Percentiles rank a stretch among this genome's conserved stretches.
Evolutionary conservation across 2,329 filamentous ascomycete genomes (phyloP).

Genomic region (Lachnellula hyalina): DNA sequence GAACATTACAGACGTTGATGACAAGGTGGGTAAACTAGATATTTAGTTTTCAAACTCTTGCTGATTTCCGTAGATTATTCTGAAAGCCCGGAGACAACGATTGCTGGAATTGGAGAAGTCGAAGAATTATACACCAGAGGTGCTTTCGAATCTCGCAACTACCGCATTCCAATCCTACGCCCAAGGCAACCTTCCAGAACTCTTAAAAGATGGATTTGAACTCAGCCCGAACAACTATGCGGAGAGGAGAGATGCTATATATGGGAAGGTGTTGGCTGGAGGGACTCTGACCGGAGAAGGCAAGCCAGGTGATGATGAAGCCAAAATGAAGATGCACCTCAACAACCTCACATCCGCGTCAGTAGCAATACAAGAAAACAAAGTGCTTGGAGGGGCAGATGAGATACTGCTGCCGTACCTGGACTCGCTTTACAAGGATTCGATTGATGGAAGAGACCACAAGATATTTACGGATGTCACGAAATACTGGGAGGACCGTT

Average conservation of each 20-base stretch:
- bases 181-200: conserved; percentile 48
- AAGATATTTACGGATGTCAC: conserved; percentile 83
- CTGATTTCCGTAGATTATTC: conserved; percentile 50
- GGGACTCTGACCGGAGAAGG: conserved; percentile 51
- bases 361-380: conserved; percentile 42
- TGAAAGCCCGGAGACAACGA: conserved; percentile 71
- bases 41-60: neutral
- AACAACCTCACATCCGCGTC: conserved; percentile 41
- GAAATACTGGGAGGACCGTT: conserved; percentile 78
- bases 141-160: conserved; percentile 43
- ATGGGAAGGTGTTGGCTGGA: conserved; percentile 50
- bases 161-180: conserved; percentile 53
- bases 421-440: conserved; percentile 62
- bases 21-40: conserved; percentile 40
- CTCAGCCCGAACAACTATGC: conserved; percentile 48
- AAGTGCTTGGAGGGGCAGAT: conserved; percentile 51
- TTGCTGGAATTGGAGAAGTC: conserved; percentile 74
- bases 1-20: conserved; percentile 67
- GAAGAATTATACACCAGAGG: conserved; percentile 50
- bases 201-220: conserved; percentile 39
- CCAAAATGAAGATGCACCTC: conserved; percentile 70
- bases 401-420: conserved; percentile 77
- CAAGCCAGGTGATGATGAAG: conserved; percentile 53
- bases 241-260: conserved; percentile 45
- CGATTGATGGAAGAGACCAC: conserved; percentile 56